Evolutionary conservation across 1,139 yeast genomes (phyloP), one percentile per base, ranked within the genome.

Genomic region (Saccharomyces hybrid): DNA sequence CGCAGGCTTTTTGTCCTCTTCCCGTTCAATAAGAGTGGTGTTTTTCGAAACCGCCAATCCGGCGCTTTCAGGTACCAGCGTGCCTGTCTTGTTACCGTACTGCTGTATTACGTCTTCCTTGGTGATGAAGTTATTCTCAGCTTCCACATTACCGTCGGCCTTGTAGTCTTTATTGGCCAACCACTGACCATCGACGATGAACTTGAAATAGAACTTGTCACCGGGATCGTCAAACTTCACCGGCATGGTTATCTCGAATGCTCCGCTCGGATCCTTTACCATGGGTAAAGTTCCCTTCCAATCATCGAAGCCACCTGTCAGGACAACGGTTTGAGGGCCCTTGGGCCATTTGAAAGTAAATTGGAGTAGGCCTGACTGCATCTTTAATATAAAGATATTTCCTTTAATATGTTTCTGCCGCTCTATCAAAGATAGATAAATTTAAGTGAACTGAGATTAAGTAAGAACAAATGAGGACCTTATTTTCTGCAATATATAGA

Each of bases 161-260:
- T 73, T 74, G 62, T 78, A 83, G 14, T 71, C 65, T 3, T 72
- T 66, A 54, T 80, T 78, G 20, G 80, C 76, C 34, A 67, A 64
- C 95, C 95, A 87, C 46, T 79, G 79, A 41, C 85, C 91, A 65
- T 87, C 91, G 51, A 86, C 88, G 54, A 87, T 80, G 66, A 82
- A 87, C 72, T 87, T 86, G 74, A 84, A 86, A 53, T 76, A 70
- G 27, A 83, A 63, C 60, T 73, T 77, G 31, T 74, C 80, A 25
- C 69, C 69, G 20, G 68, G 70, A 2, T 67, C 64, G 13, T 63
- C 61, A 31, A 61, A 51, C 64, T 67, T 56, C 77, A 76, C 53
- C 82, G 91, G 59, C 52, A 84, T 76, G 2, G 82, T 76, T 55
- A 84, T 68, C 56, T 78, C 79, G 62, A 83, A 85, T 5, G 80